These are phyloP conservation scores for Leccinum pachyderme DNA, from an alignment of 1,284 basidiomycete genomes.

Conservation along the genomic window DNA sequence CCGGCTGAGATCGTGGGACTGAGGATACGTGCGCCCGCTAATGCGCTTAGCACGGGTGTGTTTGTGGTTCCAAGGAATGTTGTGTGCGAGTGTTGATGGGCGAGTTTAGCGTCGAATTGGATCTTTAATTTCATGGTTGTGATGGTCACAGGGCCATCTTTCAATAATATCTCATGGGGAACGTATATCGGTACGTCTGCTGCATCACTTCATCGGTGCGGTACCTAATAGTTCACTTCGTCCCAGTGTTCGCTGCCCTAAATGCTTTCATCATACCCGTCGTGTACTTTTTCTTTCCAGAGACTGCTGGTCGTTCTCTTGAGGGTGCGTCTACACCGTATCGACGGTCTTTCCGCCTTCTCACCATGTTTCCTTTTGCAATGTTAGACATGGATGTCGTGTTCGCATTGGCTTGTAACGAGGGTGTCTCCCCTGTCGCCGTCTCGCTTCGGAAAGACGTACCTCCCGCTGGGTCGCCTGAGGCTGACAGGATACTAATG, in stretches of 20 bases:
- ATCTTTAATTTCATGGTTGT: slow-evolving; percentile 66
- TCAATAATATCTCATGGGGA: slow-evolving; percentile 59
- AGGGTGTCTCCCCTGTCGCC: slow-evolving; percentile 53
- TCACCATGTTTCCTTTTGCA: slow-evolving; percentile 2
- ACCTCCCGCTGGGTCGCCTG: slow-evolving; percentile 51
- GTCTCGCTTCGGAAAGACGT: slow-evolving; percentile 58
- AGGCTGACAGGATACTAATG: slow-evolving; percentile 49
- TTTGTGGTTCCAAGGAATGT: background rate
- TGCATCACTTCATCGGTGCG: background rate
- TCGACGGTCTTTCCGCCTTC: background rate
- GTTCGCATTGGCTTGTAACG: slow-evolving; percentile 58
- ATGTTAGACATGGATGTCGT: slow-evolving; percentile 60
- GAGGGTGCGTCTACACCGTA: slow-evolving; percentile 43
- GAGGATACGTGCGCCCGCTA: slow-evolving; percentile 63
- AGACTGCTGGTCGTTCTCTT: slow-evolving; percentile 61
- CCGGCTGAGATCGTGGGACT: slow-evolving; percentile 67
- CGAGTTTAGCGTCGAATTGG: slow-evolving; percentile 49
- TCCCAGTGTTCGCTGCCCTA: slow-evolving; percentile 54
- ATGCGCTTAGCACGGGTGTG: slow-evolving; percentile 55
- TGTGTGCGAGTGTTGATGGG: background rate
- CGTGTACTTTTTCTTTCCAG: slow-evolving; percentile 68
- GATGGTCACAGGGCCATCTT: slow-evolving; percentile 66
- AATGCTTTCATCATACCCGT: slow-evolving; percentile 61
- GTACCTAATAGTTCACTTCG: background rate
- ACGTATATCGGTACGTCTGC: slow-evolving; percentile 54